Base-by-base conservation (phyloP, 192 early-diverging fungal genomes). In the Umbelopsis sp. region DNA sequence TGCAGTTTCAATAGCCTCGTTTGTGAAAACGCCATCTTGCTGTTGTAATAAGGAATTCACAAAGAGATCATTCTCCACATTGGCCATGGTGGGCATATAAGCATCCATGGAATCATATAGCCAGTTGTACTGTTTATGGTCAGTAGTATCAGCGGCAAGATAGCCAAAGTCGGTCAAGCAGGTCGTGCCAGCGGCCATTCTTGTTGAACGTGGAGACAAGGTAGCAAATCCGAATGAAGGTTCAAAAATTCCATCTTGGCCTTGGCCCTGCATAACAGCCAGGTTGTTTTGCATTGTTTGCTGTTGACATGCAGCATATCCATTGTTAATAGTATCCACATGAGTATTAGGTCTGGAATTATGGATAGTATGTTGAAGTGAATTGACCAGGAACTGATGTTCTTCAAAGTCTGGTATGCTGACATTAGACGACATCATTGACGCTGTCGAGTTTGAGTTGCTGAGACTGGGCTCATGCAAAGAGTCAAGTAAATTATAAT, bases 111-210 rank as follows among this genome's bases (percentile, higher is more conserved):
- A 48, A 53, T 72, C 71, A 15, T 72, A 72, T 35, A 72, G 33
- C 71, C 71, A 72, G 25, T 72, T 71, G 6, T 71, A 71, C 27
- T 71, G 70, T 21, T 64, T 61, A 13, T 61, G 55, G 15, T 61
- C 55, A 16, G 30, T 61, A 6, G 30, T 61, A 16, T 61, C 55
- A 30, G 55, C 55, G 3, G 55, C 55, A 35, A 61, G 55, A 30
- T 61, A 61, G 11, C 55, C 55, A 61, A 61, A 61, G 25, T 61
- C 55, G 10, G 55, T 61, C 33, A 30, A 35, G 30, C 27, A 61
- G 2, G 55, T 61, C 12, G 55, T n/a, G 11, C 55, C 55, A 25
- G 55, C 2, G 7, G 15, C 55, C 25, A 61, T 4, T 35, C 55
- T 61, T 16, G 55, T 18, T n/a, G 55, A 61, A 35, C 55, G 10